Conservation (phyloP, 306 rosid genomes). For the Dalbergia cochinchinensis region DNA sequence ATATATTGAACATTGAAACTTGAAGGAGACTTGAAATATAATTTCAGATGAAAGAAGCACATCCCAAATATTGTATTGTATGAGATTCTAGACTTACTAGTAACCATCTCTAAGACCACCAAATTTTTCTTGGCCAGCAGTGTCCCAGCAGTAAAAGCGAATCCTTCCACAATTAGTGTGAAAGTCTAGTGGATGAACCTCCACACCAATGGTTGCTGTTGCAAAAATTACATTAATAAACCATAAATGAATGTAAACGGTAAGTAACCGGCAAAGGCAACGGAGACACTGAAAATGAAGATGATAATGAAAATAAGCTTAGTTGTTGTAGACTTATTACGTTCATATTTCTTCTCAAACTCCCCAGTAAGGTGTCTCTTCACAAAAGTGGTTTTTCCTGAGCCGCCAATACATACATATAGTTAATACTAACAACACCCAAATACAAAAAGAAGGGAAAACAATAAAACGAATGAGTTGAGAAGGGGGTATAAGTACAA, state of each 20-base stretch:
- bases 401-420: neutral
- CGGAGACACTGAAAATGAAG: neutral
- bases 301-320: neutral
- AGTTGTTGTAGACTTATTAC: conserved; percentile 41
- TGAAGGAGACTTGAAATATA: neutral
- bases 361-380: conserved; percentile 83
- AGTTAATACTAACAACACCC: neutral
- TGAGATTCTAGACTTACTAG: conserved; percentile 44
- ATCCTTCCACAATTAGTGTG: conserved; percentile 73
- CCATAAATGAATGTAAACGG: neutral
- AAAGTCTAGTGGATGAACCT: conserved; percentile 83
- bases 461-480: neutral
- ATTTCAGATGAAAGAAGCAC: neutral
- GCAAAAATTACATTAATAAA: conserved; percentile 22
- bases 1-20: too few species aligned
- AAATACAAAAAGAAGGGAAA: neutral
- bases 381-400: conserved; percentile 85
- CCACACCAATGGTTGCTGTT: conserved; percentile 85
- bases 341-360: conserved; percentile 86
- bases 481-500: neutral
- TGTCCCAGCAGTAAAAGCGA: conserved; percentile 86
- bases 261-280: neutral
- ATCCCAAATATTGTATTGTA: neutral
- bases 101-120: too few species aligned
- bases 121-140: conserved; percentile 86